Evolutionary conservation across 352 stramenopile species (phyloP).

Genomic region (Saprolegnia parasitica): DNA sequence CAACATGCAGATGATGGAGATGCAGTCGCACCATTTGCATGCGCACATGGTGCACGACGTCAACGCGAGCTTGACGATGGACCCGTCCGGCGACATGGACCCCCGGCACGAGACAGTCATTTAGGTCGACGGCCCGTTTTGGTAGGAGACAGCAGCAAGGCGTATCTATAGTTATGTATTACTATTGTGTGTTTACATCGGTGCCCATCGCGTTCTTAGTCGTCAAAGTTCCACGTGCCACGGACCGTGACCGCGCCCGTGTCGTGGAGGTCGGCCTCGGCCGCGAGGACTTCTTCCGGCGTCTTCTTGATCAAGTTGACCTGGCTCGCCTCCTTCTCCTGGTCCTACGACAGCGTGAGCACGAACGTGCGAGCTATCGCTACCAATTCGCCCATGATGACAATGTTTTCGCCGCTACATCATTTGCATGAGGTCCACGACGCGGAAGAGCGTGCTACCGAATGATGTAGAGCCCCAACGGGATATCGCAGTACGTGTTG

Average conservation of each 20-base stretch:
- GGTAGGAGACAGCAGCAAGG: neutral
- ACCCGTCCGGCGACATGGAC: neutral
- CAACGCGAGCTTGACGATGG: neutral
- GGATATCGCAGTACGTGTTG: slow-evolving; percentile 92
- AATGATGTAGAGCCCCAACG: slow-evolving; percentile 95
- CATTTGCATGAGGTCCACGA: neutral
- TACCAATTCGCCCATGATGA: slow-evolving; percentile 80
- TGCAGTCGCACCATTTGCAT: slow-evolving; percentile 8
- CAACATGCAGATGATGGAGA: slow-evolving; percentile 25
- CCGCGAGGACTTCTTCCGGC: slow-evolving; percentile 76
- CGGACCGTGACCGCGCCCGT: slow-evolving; percentile 61
- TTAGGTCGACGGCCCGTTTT: neutral
- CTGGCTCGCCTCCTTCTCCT: slow-evolving; percentile 75
- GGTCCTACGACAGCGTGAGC: slow-evolving; percentile 43
- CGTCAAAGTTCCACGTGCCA: slow-evolving; percentile 81
- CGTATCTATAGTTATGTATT: neutral
- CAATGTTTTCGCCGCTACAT: slow-evolving; percentile 80
- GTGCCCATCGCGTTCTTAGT: neutral
- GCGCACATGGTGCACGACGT: slow-evolving; percentile 25
- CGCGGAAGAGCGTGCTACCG: slow-evolving; percentile 38
- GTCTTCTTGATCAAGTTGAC: slow-evolving; percentile 74
- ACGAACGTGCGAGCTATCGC: neutral
- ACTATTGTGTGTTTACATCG: neutral
- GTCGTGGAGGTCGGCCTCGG: slow-evolving; percentile 66
- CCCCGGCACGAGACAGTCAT: slow-evolving; percentile 8